phyloP scores from a whole-genome alignment of 1,139 yeast species.

The Magnusiomyces ingens region DNA sequence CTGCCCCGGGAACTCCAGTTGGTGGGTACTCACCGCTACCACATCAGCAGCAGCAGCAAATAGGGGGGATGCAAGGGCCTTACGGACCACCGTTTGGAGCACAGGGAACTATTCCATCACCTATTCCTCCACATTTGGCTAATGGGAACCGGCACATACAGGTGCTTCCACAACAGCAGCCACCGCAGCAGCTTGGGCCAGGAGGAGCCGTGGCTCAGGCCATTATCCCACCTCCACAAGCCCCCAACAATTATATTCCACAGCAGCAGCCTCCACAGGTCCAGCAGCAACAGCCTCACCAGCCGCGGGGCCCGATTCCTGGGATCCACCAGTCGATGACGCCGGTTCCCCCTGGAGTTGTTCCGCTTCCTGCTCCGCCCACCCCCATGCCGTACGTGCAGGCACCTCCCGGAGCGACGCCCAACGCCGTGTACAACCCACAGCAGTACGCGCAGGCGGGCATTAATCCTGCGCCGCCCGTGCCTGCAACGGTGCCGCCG shows the following conservation, averaged over 20 bases:
- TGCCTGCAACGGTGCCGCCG: slow-evolving; percentile 3
- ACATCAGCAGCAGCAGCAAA: background rate
- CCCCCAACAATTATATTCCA: slow-evolving; percentile 1
- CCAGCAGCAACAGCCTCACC: background rate
- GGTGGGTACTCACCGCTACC: background rate
- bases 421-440: slow-evolving; percentile 6
- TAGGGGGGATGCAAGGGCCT: no score
- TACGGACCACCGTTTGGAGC: background rate
- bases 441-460: slow-evolving; percentile 6
- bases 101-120: slow-evolving; percentile 4
- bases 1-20: background rate
- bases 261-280: background rate
- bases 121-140: slow-evolving; percentile 1
- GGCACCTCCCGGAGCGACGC: slow-evolving; percentile 8
- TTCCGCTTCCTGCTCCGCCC: slow-evolving; percentile 2
- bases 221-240: slow-evolving; percentile 8
- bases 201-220: slow-evolving; percentile 10
- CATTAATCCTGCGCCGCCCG: background rate
- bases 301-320: background rate
- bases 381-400: slow-evolving; percentile 5
- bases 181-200: background rate
- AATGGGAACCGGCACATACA: no score
- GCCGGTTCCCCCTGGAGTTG: slow-evolving; percentile 2
- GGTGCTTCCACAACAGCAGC: no score
- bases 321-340: slow-evolving; percentile 3